Conservation (phyloP, 805 yeast genomes). For the Sugiyamaella boreocaroliniensis region DNA sequence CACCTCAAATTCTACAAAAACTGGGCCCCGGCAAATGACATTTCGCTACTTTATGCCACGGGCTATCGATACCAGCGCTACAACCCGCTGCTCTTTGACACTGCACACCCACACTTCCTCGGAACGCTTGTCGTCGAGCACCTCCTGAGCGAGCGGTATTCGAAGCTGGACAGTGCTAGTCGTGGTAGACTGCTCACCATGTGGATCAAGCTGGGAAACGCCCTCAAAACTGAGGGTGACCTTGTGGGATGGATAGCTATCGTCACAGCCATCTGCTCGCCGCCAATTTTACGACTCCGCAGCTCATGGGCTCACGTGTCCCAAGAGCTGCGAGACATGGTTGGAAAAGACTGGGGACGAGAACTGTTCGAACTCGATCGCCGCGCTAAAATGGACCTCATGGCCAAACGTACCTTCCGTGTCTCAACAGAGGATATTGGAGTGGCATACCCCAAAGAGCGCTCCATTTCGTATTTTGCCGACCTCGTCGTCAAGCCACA, state of each 20-base stretch:
- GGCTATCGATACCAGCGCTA: slow-evolving; percentile 38
- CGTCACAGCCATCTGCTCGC: slow-evolving; percentile 73
- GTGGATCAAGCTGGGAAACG: slow-evolving; percentile 82
- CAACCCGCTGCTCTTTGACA: slow-evolving; percentile 75
- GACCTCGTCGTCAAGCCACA: slow-evolving; percentile 52
- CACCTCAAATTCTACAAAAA: slow-evolving; percentile 54
- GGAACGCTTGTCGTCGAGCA: slow-evolving; percentile 67
- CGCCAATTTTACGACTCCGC: slow-evolving; percentile 68
- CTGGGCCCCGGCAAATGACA: slow-evolving; percentile 80
- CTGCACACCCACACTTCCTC: slow-evolving; percentile 66
- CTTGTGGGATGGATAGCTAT: slow-evolving; percentile 93
- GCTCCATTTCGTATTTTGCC: slow-evolving; percentile 86
- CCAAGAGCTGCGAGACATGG: slow-evolving; percentile 48
- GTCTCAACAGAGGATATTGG: slow-evolving; percentile 71
- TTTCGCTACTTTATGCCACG: slow-evolving; percentile 59
- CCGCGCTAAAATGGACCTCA: slow-evolving; percentile 53
- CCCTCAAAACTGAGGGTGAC: slow-evolving; percentile 74
- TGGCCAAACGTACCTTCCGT: slow-evolving; percentile 39
- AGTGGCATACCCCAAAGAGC: slow-evolving; percentile 60
- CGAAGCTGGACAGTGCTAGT: slow-evolving; percentile 26
- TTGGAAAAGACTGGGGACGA: slow-evolving; percentile 85
- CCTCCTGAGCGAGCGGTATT: slow-evolving; percentile 40
- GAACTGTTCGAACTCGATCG: slow-evolving; percentile 84
- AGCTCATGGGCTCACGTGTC: slow-evolving; percentile 72
- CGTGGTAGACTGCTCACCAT: slow-evolving; percentile 63